These are phyloP conservation scores for Millerozyma acaciae DNA, from an alignment of 805 yeast species.

Conservation along the genomic window DNA sequence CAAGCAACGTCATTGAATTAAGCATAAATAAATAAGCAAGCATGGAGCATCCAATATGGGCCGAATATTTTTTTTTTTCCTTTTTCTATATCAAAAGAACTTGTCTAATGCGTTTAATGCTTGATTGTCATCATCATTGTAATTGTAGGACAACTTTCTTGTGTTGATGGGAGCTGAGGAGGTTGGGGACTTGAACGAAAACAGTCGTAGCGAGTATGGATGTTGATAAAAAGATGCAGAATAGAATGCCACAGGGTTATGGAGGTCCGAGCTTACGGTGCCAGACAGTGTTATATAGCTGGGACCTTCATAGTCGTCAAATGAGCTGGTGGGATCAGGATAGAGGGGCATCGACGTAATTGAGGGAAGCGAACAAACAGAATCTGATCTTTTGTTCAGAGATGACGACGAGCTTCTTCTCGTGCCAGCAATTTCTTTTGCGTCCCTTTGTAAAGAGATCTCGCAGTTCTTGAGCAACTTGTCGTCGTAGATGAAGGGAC, in stretches of 20 bases:
- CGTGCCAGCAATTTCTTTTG: not conserved
- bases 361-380: too few species aligned
- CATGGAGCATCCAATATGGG: not conserved
- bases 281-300: too few species aligned
- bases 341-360: not conserved
- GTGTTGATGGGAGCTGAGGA: not conserved
- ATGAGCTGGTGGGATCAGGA: not conserved
- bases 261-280: too few species aligned
- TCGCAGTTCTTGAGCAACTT: conserved; percentile 2
- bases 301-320: not conserved
- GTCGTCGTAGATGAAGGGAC: not conserved
- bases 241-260: too few species aligned
- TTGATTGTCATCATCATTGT: conserved; percentile 12
- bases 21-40: too few species aligned
- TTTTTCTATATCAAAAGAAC: conserved; percentile 7
- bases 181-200: not conserved
- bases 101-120: conserved; percentile 17
- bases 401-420: not conserved
- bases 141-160: conserved; percentile 4
- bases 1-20: not conserved
- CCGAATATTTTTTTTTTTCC: too few species aligned
- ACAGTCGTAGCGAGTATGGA: too few species aligned
- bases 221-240: not conserved
- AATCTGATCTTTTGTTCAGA: too few species aligned
- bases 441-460: not conserved